A percentile compares a stretch with the other conserved stretches of the same genome.
These are phyloP conservation scores for Saturnispora besseyi DNA, from an alignment of 805 yeast genomes.

Conservation along the genomic window DNA sequence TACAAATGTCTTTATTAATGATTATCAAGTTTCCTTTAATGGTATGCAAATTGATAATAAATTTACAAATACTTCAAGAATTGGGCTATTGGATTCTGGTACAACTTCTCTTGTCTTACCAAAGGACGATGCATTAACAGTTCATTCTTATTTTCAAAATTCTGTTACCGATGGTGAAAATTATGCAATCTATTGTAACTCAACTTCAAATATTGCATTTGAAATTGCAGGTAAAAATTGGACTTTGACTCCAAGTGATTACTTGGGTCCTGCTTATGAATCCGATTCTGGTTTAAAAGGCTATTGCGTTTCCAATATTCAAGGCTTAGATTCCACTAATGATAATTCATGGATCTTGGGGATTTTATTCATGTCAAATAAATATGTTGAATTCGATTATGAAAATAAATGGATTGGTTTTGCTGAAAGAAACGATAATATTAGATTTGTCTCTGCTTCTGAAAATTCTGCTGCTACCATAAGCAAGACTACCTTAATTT, in stretches of 20 bases:
- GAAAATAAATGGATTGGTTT: constrained; percentile 43
- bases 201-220: constrained; percentile 33
- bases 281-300: constrained; percentile 31
- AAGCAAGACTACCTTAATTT: constrained; percentile 1
- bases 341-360: constrained; percentile 53
- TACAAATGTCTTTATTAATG: constrained; percentile 30
- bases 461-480: background rate
- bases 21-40: constrained; percentile 26
- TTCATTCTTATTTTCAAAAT: constrained; percentile 44
- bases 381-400: constrained; percentile 50
- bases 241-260: constrained; percentile 35
- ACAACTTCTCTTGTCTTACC: constrained; percentile 55
- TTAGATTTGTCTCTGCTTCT: constrained; percentile 16
- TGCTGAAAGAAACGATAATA: constrained; percentile 34
- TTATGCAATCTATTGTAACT: constrained; percentile 51
- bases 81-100: constrained; percentile 55
- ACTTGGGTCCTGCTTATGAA: constrained; percentile 41
- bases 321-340: constrained; percentile 38
- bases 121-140: constrained; percentile 40
- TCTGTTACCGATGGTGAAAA: constrained; percentile 53
- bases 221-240: constrained; percentile 37
- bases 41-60: constrained; percentile 16
- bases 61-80: constrained; percentile 23
- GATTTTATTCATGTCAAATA: constrained; percentile 47
- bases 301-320: constrained; percentile 56